Conservation (phyloP, 2,329 filamentous ascomycete genomes). For the Sporothrix pallida region DNA sequence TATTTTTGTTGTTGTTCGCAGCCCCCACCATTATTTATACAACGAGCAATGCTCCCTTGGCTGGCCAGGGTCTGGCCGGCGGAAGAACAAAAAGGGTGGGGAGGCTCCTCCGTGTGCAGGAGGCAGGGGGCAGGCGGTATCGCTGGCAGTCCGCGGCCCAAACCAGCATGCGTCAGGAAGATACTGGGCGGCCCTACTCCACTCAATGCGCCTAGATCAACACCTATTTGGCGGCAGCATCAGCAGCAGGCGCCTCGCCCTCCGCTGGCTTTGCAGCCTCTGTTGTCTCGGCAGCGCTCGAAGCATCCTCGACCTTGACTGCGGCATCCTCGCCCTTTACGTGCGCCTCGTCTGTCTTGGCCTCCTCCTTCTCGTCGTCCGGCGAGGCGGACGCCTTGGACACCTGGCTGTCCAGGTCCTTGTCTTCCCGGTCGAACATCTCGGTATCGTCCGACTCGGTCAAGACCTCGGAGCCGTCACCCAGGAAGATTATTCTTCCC, state of each 20-base stretch:
- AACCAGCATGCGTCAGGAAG: background rate
- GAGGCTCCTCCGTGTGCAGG: background rate
- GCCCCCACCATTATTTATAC: slow-evolving; percentile 5
- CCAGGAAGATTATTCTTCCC: slow-evolving; percentile 91
- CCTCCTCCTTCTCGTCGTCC: slow-evolving; percentile 32
- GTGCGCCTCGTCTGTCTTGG: slow-evolving; percentile 1
- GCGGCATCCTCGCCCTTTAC: slow-evolving; percentile 14
- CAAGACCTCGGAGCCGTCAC: slow-evolving; percentile 91
- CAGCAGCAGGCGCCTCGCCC: slow-evolving; percentile 20
- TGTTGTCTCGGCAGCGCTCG: slow-evolving; percentile 29
- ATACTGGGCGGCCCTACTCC: background rate
- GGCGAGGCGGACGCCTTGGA: slow-evolving; percentile 60
- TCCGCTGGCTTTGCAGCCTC: slow-evolving; percentile 28
- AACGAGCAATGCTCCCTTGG: background rate
- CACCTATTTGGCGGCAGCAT: slow-evolving; percentile 10
- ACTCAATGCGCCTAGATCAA: background rate
- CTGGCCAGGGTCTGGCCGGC: background rate
- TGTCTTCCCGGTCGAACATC: slow-evolving; percentile 93
- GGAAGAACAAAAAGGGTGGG: background rate
- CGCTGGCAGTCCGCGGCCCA: background rate
- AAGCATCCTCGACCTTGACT: slow-evolving; percentile 5
- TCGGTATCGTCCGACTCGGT: slow-evolving; percentile 88
- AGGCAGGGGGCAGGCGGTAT: background rate
- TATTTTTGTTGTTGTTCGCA: background rate
- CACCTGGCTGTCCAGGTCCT: slow-evolving; percentile 84